phyloP scores from a whole-genome alignment of 2,329 filamentous ascomycete genomes.

The Furcasterigmium sp. region DNA sequence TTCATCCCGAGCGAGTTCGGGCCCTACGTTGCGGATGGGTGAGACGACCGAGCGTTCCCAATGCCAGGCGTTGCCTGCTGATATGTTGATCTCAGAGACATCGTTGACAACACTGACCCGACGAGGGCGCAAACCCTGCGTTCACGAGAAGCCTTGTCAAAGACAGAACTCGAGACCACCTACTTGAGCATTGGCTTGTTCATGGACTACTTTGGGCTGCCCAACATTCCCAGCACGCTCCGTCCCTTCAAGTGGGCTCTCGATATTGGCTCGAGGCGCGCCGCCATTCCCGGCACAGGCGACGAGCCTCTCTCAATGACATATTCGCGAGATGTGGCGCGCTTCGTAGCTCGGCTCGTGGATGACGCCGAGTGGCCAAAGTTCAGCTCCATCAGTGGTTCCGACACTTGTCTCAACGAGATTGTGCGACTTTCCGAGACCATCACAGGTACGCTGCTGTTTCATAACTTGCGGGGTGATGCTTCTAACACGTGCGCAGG shows the following conservation, averaged over 20 bases:
- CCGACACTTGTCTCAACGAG: neutral
- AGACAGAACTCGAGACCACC: no score
- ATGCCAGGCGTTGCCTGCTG: no score
- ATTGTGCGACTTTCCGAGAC: neutral
- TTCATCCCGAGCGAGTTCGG: neutral
- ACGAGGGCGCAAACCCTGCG: no score
- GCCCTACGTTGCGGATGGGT: no score
- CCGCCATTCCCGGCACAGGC: constrained; percentile 5
- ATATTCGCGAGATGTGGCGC: constrained; percentile 6
- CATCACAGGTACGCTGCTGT: no score
- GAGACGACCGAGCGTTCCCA: no score
- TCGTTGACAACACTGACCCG: no score
- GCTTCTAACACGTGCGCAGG: neutral
- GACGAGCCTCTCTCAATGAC: constrained; percentile 4
- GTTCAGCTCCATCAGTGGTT: neutral
- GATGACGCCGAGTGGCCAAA: neutral
- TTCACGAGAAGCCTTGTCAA: no score
- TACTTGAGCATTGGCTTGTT: no score
- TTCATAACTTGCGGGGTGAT: no score
- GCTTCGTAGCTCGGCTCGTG: constrained; percentile 27
- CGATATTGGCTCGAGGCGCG: neutral
- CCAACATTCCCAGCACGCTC: constrained; percentile 18
- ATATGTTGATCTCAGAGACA: no score
- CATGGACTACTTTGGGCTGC: constrained; percentile 20
- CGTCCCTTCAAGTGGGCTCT: constrained; percentile 1